Percentiles rank a stretch among this genome's conserved stretches.
These are phyloP conservation scores for Parsonsia alboflavescens DNA, from an alignment of 257 asterid genomes.

Conservation along the genomic window DNA sequence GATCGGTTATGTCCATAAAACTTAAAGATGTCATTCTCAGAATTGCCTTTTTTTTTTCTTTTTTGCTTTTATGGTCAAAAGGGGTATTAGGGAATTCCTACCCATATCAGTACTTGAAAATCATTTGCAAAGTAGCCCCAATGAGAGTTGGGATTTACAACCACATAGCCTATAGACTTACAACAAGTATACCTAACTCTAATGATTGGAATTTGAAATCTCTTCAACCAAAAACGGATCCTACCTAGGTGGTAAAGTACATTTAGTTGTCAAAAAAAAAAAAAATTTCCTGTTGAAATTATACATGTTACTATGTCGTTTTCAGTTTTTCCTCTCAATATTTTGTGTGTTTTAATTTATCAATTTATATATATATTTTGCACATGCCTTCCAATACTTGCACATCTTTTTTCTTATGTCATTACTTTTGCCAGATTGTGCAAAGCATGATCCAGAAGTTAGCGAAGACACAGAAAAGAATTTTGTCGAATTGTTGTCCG, in stretches of 20 bases:
- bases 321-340: not conserved
- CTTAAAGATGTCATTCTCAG: not conserved
- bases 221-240: too few species aligned
- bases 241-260: too few species aligned
- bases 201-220: too few species aligned
- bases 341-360: not conserved
- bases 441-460: slow-evolving; percentile 80
- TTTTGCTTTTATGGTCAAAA: too few species aligned
- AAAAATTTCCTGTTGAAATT: not conserved
- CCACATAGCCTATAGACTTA: too few species aligned
- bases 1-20: not conserved
- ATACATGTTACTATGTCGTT: not conserved
- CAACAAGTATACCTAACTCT: too few species aligned
- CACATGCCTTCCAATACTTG: not conserved
- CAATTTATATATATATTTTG: not conserved
- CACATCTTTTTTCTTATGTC: not conserved
- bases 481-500: slow-evolving; percentile 75
- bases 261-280: too few species aligned
- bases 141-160: too few species aligned
- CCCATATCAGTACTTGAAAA: too few species aligned
- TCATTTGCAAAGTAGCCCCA: too few species aligned
- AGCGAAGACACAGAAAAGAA: slow-evolving; percentile 79
- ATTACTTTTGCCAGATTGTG: slow-evolving; percentile 55
- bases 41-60: too few species aligned
- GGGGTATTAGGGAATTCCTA: too few species aligned